These are phyloP conservation scores for Umbelopsis isabellina DNA, from an alignment of 192 early-diverging fungal genomes.

Conservation along the genomic window DNA sequence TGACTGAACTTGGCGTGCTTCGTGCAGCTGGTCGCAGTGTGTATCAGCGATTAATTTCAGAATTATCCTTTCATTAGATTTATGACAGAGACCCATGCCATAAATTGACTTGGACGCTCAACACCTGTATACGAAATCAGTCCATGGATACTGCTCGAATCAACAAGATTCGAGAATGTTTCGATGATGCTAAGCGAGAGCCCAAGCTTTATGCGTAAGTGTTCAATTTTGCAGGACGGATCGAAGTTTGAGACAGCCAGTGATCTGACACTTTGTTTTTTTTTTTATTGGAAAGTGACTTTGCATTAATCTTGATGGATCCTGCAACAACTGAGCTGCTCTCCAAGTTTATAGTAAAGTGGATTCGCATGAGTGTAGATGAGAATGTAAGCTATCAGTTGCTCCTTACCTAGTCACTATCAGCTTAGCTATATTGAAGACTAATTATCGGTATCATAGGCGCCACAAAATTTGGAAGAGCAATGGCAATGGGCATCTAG, in stretches of 20 bases:
- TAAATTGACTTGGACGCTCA: conserved; percentile 58
- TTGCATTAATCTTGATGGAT: conserved; percentile 61
- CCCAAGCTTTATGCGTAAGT: conserved; percentile 56
- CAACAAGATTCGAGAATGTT: conserved; percentile 57
- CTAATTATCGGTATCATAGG: background rate
- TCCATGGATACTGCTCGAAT: conserved; percentile 59
- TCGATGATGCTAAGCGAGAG: conserved; percentile 52
- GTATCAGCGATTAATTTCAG: too few species aligned
- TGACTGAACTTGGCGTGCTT: background rate
- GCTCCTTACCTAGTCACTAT: too few species aligned
- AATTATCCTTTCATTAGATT: conserved; percentile 36
- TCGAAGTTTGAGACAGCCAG: too few species aligned
- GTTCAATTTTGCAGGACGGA: too few species aligned
- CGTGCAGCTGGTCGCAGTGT: background rate
- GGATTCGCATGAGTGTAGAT: conserved; percentile 38
- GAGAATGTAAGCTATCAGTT: conserved; percentile 18
- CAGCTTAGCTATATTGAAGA: background rate
- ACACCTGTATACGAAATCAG: conserved; percentile 57
- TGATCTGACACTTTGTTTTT: conserved; percentile 2
- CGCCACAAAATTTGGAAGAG: conserved; percentile 26
- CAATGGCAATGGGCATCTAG: conserved; percentile 50
- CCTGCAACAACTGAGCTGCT: conserved; percentile 57
- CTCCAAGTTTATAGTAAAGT: conserved; percentile 46
- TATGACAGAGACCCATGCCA: conserved; percentile 54
- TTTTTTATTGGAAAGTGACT: conserved; percentile 49